Conservation (phyloP, 2,329 filamentous ascomycete genomes). For the Thielaviopsis euricoi region DNA sequence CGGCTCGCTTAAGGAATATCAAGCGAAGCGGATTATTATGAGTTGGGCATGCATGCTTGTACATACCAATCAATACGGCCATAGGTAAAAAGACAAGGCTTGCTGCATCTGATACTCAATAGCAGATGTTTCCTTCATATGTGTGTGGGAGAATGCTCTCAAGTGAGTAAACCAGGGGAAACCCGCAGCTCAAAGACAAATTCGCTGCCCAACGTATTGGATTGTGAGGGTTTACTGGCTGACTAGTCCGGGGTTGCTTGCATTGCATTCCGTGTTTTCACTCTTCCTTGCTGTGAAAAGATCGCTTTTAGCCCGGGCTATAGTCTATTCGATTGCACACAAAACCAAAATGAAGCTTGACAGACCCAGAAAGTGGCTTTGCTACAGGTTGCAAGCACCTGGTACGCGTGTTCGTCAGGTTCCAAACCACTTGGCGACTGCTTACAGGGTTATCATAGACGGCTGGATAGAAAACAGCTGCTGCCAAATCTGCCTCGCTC, state of each 20-base stretch:
- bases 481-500: neutral
- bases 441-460: neutral
- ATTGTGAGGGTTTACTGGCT: neutral
- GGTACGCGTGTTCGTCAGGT: no score
- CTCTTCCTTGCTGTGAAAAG: neutral
- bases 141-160: no score
- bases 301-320: neutral
- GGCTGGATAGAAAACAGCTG: neutral
- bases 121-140: neutral
- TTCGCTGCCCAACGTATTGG: neutral
- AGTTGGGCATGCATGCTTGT: constrained; percentile 12
- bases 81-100: constrained; percentile 5
- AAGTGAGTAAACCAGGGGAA: neutral
- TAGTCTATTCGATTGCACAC: no score
- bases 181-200: neutral
- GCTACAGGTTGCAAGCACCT: no score
- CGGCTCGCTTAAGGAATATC: neutral
- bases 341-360: no score
- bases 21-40: neutral
- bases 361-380: no score
- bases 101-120: neutral
- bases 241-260: neutral
- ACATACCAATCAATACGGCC: constrained; percentile 1
- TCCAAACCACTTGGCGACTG: neutral
- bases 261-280: no score